phyloP scores from a whole-genome alignment of 179 eudicot genomes.

The Beta lomatogona region DNA sequence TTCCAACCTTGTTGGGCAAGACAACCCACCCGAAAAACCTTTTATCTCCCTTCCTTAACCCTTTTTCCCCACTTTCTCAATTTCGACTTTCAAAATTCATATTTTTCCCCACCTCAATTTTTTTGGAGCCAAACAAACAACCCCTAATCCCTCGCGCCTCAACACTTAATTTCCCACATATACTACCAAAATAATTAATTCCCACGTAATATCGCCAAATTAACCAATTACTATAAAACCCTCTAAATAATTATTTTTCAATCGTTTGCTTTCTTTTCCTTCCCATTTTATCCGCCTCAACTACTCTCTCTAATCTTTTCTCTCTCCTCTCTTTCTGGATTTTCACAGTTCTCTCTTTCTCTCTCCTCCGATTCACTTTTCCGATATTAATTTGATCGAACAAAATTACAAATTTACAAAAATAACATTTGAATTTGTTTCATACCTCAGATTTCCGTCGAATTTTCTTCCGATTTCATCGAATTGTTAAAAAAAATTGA shows the following conservation, averaged over 20 bases:
- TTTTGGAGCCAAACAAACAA: slow-evolving; percentile 33
- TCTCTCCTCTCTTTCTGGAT: background rate
- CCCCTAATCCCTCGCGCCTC: slow-evolving; percentile 29
- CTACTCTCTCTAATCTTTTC: background rate
- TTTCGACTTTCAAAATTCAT: slow-evolving; percentile 22
- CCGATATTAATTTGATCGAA: background rate
- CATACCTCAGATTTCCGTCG: background rate
- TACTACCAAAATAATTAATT: background rate
- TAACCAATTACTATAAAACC: slow-evolving; percentile 22
- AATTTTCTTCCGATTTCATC: background rate
- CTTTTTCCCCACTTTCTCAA: background rate
- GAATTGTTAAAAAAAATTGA: background rate
- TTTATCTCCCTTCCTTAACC: background rate
- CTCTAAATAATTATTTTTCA: slow-evolving; percentile 4
- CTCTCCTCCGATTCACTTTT: slow-evolving; percentile 14
- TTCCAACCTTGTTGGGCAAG: background rate
- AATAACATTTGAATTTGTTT: background rate
- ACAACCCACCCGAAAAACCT: background rate
- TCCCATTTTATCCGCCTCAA: slow-evolving; percentile 25
- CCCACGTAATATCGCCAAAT: background rate
- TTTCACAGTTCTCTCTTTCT: slow-evolving; percentile 11
- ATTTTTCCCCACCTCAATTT: slow-evolving; percentile 16
- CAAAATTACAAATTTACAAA: background rate
- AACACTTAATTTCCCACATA: background rate
- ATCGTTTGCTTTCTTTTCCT: slow-evolving; percentile 1